A percentile compares a stretch with the other conserved stretches of the same genome.
phyloP scores from a whole-genome alignment of 2,329 filamentous ascomycete species.

The Conoideocrella luteorostrata region DNA sequence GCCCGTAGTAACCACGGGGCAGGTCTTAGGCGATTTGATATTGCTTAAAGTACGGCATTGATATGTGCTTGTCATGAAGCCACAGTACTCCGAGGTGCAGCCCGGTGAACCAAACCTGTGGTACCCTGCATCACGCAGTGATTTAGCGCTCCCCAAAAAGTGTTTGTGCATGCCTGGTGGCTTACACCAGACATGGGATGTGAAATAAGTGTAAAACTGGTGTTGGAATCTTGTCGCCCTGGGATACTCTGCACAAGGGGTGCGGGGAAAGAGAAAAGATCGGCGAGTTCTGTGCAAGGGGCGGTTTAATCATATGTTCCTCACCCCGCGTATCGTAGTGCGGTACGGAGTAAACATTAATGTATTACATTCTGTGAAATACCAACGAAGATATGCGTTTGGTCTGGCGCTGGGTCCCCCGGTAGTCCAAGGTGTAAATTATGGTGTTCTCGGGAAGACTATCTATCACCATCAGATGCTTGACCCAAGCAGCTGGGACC shows the following conservation, averaged over 20 bases:
- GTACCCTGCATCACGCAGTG: not conserved
- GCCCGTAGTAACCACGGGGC: too few species aligned
- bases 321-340: too few species aligned
- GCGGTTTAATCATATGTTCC: too few species aligned
- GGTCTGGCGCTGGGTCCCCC: too few species aligned
- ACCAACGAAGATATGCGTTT: too few species aligned
- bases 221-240: too few species aligned
- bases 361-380: too few species aligned
- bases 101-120: not conserved
- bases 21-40: too few species aligned
- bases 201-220: too few species aligned
- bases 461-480: not conserved
- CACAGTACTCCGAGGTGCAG: not conserved
- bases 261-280: not conserved
- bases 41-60: not conserved
- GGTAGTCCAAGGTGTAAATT: not conserved
- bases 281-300: too few species aligned
- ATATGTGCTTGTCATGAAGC: not conserved
- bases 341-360: too few species aligned
- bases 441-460: not conserved
- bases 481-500: slow-evolving; percentile 1
- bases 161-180: not conserved
- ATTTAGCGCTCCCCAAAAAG: not conserved
- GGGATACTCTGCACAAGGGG: not conserved
- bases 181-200: too few species aligned